A percentile compares a stretch with the other conserved stretches of the same genome.
Conservation (phyloP, 768 basidiomycete genomes). For the Kwoniella botswanensis region DNA sequence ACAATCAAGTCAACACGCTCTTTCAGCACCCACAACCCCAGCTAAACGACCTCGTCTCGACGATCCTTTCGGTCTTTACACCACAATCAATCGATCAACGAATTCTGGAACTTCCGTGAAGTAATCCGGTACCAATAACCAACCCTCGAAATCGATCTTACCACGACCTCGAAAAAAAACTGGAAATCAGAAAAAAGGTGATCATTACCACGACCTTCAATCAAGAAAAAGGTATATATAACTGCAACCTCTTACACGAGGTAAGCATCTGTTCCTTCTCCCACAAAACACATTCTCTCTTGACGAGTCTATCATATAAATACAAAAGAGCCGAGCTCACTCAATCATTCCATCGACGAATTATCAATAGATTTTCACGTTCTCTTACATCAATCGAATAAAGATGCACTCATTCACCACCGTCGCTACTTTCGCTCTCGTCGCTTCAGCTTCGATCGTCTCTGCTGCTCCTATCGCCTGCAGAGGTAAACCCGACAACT, state of each 20-base stretch:
- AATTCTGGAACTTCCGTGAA: constrained; percentile 12
- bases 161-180: constrained; percentile 18
- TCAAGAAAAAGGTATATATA: constrained; percentile 20
- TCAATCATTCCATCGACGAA: constrained; percentile 7
- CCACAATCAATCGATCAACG: constrained; percentile 3
- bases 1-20: constrained; percentile 16
- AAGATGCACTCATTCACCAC: constrained; percentile 33
- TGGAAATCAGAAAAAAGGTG: background rate
- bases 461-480: constrained; percentile 39
- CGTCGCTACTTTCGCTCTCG: constrained; percentile 32
- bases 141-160: constrained; percentile 14
- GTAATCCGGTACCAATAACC: constrained; percentile 1
- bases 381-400: constrained; percentile 11
- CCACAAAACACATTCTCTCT: background rate
- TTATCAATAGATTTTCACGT: constrained; percentile 20
- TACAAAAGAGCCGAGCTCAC: constrained; percentile 26
- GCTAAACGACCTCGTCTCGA: constrained; percentile 1
- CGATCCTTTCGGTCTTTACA: constrained; percentile 18
- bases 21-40: constrained; percentile 6
- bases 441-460: constrained; percentile 32
- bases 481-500: constrained; percentile 41
- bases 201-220: constrained; percentile 11
- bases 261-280: constrained; percentile 19
- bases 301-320: constrained; percentile 5
- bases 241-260: constrained; percentile 20